These are phyloP conservation scores for Lablab purpureus DNA, from an alignment of 306 rosid species.

Conservation along the genomic window DNA sequence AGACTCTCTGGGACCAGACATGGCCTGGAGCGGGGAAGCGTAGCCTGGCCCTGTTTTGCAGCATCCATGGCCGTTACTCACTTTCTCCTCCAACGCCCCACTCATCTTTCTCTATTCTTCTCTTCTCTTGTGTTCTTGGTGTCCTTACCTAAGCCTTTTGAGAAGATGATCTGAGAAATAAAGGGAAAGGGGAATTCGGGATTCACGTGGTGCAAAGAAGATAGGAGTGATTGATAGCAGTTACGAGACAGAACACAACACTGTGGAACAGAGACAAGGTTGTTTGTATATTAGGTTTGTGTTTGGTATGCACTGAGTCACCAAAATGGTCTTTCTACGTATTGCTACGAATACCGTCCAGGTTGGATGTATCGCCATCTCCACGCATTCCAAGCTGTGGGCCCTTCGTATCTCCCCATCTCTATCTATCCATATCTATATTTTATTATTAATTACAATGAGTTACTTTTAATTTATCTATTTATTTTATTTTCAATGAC, in stretches of 20 bases:
- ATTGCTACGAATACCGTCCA: neutral
- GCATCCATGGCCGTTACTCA: constrained; percentile 49
- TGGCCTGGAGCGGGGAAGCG: constrained; percentile 78
- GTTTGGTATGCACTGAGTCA: neutral
- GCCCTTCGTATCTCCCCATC: too few relatives aligned
- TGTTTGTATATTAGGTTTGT: neutral
- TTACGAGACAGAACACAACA: neutral
- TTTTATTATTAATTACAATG: too few relatives aligned
- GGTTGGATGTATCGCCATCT: neutral
- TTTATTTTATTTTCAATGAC: too few relatives aligned
- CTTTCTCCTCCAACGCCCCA: too few relatives aligned
- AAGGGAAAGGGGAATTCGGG: neutral
- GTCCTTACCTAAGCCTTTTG: neutral
- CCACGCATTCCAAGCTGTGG: too few relatives aligned
- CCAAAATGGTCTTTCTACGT: neutral
- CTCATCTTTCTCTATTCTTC: neutral
- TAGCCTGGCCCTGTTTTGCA: constrained; percentile 87
- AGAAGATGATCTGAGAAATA: neutral
- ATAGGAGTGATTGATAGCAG: neutral
- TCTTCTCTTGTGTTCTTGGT: too few relatives aligned
- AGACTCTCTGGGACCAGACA: constrained; percentile 85
- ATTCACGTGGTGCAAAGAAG: constrained; percentile 23
- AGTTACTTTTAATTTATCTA: too few relatives aligned
- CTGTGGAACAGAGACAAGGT: too few relatives aligned
- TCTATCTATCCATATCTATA: too few relatives aligned